phyloP scores from a whole-genome alignment of 2,329 filamentous ascomycete species.

The Chaetothyriales sp. region DNA sequence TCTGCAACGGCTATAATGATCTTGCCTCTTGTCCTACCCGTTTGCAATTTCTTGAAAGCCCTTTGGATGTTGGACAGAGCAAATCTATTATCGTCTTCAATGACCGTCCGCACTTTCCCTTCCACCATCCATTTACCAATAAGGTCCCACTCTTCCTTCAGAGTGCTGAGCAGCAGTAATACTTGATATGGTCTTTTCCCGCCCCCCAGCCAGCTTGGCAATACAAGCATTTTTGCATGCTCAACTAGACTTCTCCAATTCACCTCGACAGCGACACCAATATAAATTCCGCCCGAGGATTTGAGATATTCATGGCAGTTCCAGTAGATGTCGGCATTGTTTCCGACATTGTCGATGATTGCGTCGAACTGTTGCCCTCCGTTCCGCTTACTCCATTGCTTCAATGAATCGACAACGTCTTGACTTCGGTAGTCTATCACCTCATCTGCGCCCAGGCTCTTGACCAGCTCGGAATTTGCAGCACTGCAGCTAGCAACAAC shows the following conservation, averaged over 20 bases:
- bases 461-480: conserved; percentile 43
- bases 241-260: neutral
- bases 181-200: conserved; percentile 19
- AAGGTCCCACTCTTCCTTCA: conserved; percentile 33
- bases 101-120: conserved; percentile 28
- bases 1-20: conserved; percentile 6
- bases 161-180: conserved; percentile 24
- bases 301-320: conserved; percentile 39
- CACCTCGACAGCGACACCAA: conserved; percentile 23
- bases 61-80: conserved; percentile 36
- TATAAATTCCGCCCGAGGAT: conserved; percentile 37
- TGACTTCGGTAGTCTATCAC: conserved; percentile 45
- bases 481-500: conserved; percentile 43
- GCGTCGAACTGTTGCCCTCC: conserved; percentile 37
- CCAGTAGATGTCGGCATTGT: conserved; percentile 39
- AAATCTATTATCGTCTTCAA: conserved; percentile 41
- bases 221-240: neutral
- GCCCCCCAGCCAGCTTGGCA: neutral
- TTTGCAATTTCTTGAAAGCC: conserved; percentile 18
- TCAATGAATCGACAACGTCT: conserved; percentile 30
- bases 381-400: neutral
- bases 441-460: conserved; percentile 47
- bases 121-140: conserved; percentile 43
- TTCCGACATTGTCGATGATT: conserved; percentile 45
- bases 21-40: conserved; percentile 32